Evolutionary conservation across 1,284 basidiomycete species (phyloP).

Genomic region (Golubevia pallescens): DNA sequence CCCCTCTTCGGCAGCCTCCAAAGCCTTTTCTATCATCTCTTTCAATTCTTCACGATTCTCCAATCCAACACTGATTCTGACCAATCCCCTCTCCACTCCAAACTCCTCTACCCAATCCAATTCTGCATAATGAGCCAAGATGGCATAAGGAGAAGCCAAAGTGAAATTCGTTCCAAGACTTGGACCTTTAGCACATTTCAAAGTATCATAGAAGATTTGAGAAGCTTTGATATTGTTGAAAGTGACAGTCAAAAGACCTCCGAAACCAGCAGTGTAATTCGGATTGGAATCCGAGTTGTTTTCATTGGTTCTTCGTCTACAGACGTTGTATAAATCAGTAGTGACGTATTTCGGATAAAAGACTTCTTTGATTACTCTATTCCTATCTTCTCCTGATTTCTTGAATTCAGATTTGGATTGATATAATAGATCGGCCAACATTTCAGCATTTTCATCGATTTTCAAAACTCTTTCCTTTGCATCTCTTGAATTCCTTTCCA

Average conservation of each 20-base stretch:
- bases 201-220: constrained; percentile 82
- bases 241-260: constrained; percentile 89
- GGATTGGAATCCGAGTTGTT: too few relatives aligned
- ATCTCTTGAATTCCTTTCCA: constrained; percentile 97
- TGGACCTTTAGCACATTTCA: constrained; percentile 87
- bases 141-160: constrained; percentile 87
- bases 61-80: constrained; percentile 88
- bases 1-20: constrained; percentile 67
- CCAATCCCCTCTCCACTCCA: constrained; percentile 83
- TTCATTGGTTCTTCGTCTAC: constrained; percentile 63
- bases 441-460: constrained; percentile 84
- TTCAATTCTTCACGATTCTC: constrained; percentile 76
- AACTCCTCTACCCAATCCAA: constrained; percentile 87
- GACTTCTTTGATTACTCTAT: constrained; percentile 83
- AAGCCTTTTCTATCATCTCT: constrained; percentile 72
- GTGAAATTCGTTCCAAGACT: constrained; percentile 96
- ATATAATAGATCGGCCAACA: constrained; percentile 79
- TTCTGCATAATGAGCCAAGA: constrained; percentile 90
- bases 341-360: constrained; percentile 89
- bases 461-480: constrained; percentile 77
- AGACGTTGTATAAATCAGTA: constrained; percentile 74
- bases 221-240: constrained; percentile 77
- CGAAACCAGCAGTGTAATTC: constrained; percentile 74
- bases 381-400: too few relatives aligned
- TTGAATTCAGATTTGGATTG: constrained; percentile 12